A percentile compares a stretch with the other conserved stretches of the same genome.
Conservation (phyloP, 2,329 filamentous ascomycete genomes). For the Fusarium sp. region DNA sequence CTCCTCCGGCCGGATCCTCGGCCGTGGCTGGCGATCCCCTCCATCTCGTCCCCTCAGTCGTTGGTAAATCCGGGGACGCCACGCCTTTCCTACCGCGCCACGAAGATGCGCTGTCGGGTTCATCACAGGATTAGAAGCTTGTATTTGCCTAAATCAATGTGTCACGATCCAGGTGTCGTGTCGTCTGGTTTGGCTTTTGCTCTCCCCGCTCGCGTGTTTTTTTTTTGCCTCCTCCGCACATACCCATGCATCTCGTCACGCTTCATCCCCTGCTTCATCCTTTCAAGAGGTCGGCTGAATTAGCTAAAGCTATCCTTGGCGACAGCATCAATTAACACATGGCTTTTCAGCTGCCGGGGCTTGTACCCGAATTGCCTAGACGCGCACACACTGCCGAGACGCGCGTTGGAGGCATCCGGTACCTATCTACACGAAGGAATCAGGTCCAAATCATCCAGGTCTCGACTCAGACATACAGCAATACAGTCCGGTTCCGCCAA, state of each 20-base stretch:
- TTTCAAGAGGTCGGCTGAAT: neutral
- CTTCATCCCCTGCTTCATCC: neutral
- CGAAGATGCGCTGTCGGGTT: neutral
- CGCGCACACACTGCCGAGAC: neutral
- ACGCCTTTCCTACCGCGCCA: neutral
- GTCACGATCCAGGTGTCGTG: neutral
- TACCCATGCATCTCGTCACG: neutral
- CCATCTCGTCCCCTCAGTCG: neutral
- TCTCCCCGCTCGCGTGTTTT: neutral
- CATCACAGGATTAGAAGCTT: neutral
- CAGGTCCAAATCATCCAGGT: neutral
- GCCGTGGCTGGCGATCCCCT: conserved; percentile 16
- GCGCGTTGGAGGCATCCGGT: conserved; percentile 3
- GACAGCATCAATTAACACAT: neutral
- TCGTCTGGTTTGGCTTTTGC: neutral
- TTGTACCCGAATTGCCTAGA: neutral
- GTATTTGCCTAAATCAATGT: neutral
- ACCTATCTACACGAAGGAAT: neutral
- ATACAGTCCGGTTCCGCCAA: neutral
- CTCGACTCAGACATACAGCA: neutral
- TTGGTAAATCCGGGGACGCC: neutral
- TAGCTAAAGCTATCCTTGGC: neutral
- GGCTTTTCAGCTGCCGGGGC: neutral
- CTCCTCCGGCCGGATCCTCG: conserved; percentile 2
- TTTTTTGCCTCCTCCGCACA: neutral